Evolutionary conservation across 1,284 basidiomycete genomes (phyloP).

Genomic region (Fomes fomentarius): DNA sequence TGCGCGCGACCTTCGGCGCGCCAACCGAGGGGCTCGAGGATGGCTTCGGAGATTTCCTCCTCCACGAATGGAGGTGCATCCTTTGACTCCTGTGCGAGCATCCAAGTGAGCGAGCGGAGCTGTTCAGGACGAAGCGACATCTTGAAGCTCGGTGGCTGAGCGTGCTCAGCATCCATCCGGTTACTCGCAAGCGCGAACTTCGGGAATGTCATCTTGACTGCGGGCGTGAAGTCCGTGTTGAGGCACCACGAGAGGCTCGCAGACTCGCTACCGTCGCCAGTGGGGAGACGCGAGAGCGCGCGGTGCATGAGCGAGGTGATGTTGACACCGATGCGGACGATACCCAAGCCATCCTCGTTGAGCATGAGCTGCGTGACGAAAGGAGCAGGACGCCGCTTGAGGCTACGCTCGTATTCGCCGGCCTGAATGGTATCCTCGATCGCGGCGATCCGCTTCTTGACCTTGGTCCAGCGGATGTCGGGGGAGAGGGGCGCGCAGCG

Average conservation of each 20-base stretch:
- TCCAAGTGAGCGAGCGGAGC: slow-evolving; percentile 90
- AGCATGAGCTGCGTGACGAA: slow-evolving; percentile 88
- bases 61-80: slow-evolving; percentile 81
- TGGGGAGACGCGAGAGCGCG: slow-evolving; percentile 81
- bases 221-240: slow-evolving; percentile 75
- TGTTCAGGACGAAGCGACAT: slow-evolving; percentile 82
- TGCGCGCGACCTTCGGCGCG: slow-evolving; percentile 90
- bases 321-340: slow-evolving; percentile 87
- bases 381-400: slow-evolving; percentile 86
- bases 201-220: slow-evolving; percentile 61
- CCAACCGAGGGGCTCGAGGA: slow-evolving; percentile 87
- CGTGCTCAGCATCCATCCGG: slow-evolving; percentile 72
- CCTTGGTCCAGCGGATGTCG: slow-evolving; percentile 71
- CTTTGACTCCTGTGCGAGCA: slow-evolving; percentile 79
- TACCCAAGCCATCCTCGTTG: slow-evolving; percentile 64
- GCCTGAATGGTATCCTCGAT: slow-evolving; percentile 86
- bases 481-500: slow-evolving; percentile 84
- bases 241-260: slow-evolving; percentile 79
- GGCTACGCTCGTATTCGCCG: slow-evolving; percentile 83
- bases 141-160: slow-evolving; percentile 82
- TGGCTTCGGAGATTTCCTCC: slow-evolving; percentile 93
- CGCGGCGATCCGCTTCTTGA: slow-evolving; percentile 61
- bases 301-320: slow-evolving; percentile 87
- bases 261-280: slow-evolving; percentile 50
- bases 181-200: slow-evolving; percentile 81